Percentiles rank a stretch among this genome's conserved stretches.
phyloP scores from a whole-genome alignment of 441 rosid species.

The Gossypium davidsonii region DNA sequence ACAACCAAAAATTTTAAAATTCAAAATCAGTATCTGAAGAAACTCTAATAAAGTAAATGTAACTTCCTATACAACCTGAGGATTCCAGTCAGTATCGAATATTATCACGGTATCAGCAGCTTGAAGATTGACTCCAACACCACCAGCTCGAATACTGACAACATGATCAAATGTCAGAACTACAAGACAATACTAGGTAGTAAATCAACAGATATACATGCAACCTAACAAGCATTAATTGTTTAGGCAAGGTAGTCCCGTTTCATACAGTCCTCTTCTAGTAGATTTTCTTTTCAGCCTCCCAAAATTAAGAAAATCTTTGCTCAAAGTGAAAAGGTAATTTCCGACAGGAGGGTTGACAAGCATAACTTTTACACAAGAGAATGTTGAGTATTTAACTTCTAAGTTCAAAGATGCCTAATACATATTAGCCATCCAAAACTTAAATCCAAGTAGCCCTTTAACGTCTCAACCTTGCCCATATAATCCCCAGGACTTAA shows the following conservation, averaged over 20 bases:
- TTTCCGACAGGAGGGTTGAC: background rate
- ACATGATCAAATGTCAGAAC: constrained; percentile 23
- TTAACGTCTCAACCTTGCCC: background rate
- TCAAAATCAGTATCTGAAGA: constrained; percentile 11
- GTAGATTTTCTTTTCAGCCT: background rate
- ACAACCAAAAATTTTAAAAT: background rate
- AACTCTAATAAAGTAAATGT: constrained; percentile 7
- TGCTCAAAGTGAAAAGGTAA: background rate
- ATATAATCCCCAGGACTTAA: background rate
- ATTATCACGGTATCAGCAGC: constrained; percentile 94
- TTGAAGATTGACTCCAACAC: constrained; percentile 95
- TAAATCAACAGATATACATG: background rate
- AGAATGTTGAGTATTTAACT: background rate
- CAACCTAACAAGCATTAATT: background rate
- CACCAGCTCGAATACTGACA: constrained; percentile 91
- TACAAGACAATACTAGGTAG: constrained; percentile 6
- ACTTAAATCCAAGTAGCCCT: background rate
- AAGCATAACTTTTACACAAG: background rate
- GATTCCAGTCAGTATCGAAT: constrained; percentile 97
- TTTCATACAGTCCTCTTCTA: background rate
- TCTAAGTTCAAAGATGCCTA: background rate
- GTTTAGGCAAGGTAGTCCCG: background rate
- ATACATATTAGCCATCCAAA: background rate
- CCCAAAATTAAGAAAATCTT: background rate
- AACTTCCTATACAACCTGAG: constrained; percentile 52